Evolutionary conservation across 371 early-diverging fungal genomes (phyloP), one percentile per base, ranked within the genome.

Genomic region (Synchytrium microbalum): DNA sequence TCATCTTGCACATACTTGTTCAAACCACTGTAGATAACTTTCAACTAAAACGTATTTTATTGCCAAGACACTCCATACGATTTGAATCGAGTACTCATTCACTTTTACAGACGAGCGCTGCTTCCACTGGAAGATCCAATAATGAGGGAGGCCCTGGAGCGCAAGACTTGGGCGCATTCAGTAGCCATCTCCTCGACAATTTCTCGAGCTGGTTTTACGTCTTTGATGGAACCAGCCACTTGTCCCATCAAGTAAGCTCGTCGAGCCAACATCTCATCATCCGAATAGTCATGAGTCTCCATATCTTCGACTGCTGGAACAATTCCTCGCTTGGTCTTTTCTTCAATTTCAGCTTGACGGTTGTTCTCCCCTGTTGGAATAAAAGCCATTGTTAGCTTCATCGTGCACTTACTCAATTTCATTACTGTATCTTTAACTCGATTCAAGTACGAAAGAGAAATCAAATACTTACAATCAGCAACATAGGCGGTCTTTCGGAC

Each of bases 181-280:
- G n/a, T n/a, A n/a, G n/a, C n/a, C n/a, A 70, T 70, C 52, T 73
- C 73, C n/a, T 73, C 70, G 33, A 73, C 64, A 60, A 72, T 76
- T 23, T 69, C 70, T 63, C 70, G 69, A n/a, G 70, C 75, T 10
- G 75, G 72, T 56, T 67, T 62, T 14, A 75, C 66, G 26, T 71
- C 69, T 24, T 57, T 5, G 28, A 75, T 60, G 26, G 69, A 66
- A 27, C 65, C 75, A n/a, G 75, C 75, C 26, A 73, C 75, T 28
- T 73, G 70, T n/a, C 72, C 70, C 69, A 72, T 72, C 46, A 75
- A 58, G 32, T 62, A 63, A 0, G 75, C 70, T 3, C 64, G 61
- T 10, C 65, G 59, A 25, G 60, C 30, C 60, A 71, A 61, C n/a
- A 58, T 58, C 38, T 62, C 61, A 13, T 63, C 67, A 0, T 66